These are phyloP conservation scores for Cichorium intybus DNA, from an alignment of 140 eudicot species.

Conservation along the genomic window DNA sequence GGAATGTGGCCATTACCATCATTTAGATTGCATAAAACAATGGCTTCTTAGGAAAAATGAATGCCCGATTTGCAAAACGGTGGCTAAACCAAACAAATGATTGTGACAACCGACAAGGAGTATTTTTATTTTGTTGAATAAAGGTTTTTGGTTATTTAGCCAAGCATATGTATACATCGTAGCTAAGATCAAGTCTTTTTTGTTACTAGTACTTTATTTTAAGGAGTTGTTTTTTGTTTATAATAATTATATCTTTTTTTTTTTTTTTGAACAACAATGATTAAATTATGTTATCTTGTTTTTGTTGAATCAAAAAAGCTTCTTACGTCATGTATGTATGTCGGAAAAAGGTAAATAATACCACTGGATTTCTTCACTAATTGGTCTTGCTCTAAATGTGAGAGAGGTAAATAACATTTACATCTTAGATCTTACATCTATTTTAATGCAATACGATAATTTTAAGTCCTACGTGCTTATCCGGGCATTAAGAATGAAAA, in stretches of 20 bases:
- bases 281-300: not conserved
- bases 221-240: not conserved
- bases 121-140: not conserved
- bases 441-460: too few relatives aligned
- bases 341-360: not conserved
- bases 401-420: not conserved
- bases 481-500: too few relatives aligned
- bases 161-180: slow-evolving; percentile 10
- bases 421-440: too few relatives aligned
- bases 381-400: too few relatives aligned
- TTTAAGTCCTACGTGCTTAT: too few relatives aligned
- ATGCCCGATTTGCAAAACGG: slow-evolving; percentile 65
- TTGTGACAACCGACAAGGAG: too few relatives aligned
- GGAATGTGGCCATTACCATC: slow-evolving; percentile 60
- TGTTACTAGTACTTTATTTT: not conserved
- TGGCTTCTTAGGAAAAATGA: slow-evolving; percentile 62
- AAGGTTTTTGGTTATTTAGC: not conserved
- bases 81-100: slow-evolving; percentile 33
- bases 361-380: too few relatives aligned
- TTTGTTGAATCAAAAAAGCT: not conserved
- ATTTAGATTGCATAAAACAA: slow-evolving; percentile 57
- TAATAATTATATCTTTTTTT: not conserved
- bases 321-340: not conserved
- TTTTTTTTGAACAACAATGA: too few relatives aligned
- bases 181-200: slow-evolving; percentile 1